Evolutionary conservation across 768 basidiomycete species (phyloP), one percentile per base, ranked within the genome.

Genomic region (Exidia glandulosa): DNA sequence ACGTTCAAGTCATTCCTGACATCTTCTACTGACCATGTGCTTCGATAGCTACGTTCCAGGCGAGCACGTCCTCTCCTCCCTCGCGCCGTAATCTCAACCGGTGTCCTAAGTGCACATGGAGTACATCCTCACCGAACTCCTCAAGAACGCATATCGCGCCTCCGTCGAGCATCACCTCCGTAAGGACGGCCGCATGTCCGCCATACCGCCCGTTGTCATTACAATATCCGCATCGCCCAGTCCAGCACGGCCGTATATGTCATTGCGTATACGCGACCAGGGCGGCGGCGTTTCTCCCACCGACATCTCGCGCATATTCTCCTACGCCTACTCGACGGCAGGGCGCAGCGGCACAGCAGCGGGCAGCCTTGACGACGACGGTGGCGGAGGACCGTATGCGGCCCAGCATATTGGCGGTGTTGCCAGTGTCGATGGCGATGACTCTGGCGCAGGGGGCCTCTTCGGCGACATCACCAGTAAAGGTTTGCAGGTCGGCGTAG

Each of bases 271-370:
- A 23, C 81, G 92, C 32, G 92, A 94, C 66, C 85, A 90, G 66
- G 92, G 92, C 3, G 92, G 92, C 10, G 92, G 92, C 7, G 84
- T 94, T 32, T 79, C 85, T 0, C 84, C 84, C 2, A 74, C 79
- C 10, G 82, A 93, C 69, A 81, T 93, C 78, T 74, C 79, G 23
- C 81, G 83, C 50, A 88, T 94, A 59, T 94, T 94, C 72, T 91
- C 90, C n/a, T 94, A 94, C 70, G 90, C 90, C 5, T 94, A 93
- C 69, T 93, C 91, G 3, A 93, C 92, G 3, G 90, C 90, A 2
- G 86, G 84, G 5, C 73, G 79, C 47, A 74, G 71, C 37, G 75
- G 74, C 10, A 73, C 72, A 27, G 59, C 64, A 3, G 68, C 63
- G 36, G 64, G 68, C 4, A 76, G 74, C 25, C 74, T 77, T 48